Evolutionary conservation across 352 stramenopile species (phyloP).

Genomic region (Nothophytophthora sp.): DNA sequence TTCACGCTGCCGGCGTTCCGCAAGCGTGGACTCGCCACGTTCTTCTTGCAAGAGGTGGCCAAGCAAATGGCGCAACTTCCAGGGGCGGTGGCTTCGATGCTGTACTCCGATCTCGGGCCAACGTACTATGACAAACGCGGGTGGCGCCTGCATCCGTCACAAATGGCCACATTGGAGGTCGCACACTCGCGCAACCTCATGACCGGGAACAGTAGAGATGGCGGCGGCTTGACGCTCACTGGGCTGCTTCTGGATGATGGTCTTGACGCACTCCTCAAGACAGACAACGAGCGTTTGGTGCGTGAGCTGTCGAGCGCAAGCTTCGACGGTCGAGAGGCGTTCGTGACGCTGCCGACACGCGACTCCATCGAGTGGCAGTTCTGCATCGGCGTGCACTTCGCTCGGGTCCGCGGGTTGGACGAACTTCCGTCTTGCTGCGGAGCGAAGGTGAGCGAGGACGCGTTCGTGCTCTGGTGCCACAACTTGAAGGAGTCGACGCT

Average conservation of each 20-base stretch:
- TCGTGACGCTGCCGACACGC: conserved; percentile 38
- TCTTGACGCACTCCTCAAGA: conserved; percentile 36
- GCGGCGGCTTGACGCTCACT: conserved; percentile 4
- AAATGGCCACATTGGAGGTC: conserved; percentile 31
- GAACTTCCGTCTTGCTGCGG: conserved; percentile 37
- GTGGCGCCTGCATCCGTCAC: conserved; percentile 44
- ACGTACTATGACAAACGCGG: conserved; percentile 55
- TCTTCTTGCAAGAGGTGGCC: conserved; percentile 40
- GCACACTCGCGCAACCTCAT: conserved; percentile 12
- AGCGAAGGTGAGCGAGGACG: conserved; percentile 35
- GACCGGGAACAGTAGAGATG: not conserved
- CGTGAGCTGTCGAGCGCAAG: conserved; percentile 22
- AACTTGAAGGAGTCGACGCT: conserved; percentile 56
- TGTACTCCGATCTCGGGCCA: conserved; percentile 61
- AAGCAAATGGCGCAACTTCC: conserved; percentile 25
- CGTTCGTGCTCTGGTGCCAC: conserved; percentile 57
- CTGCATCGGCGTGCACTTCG: conserved; percentile 44
- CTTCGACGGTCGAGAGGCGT: conserved; percentile 33
- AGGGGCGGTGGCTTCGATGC: conserved; percentile 31
- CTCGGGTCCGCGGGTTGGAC: conserved; percentile 24
- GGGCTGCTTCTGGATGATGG: conserved; percentile 30
- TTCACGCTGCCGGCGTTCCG: conserved; percentile 51
- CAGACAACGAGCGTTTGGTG: conserved; percentile 35
- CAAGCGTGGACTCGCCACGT: conserved; percentile 38
- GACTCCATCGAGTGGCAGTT: conserved; percentile 63